Conservation (phyloP, 768 basidiomycete genomes). For the Lenzites betulinus region DNA sequence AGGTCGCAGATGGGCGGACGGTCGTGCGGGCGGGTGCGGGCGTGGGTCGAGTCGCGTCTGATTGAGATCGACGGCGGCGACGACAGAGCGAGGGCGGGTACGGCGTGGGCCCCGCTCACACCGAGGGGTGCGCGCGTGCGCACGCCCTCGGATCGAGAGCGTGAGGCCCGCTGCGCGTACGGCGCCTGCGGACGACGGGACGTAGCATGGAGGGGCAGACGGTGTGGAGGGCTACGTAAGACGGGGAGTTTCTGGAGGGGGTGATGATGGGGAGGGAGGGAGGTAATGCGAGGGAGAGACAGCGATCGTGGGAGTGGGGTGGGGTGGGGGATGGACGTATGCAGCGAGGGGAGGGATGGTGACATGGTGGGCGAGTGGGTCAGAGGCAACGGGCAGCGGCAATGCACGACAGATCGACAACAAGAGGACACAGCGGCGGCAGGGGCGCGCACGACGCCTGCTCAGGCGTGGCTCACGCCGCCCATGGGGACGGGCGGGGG, state of each 20-base stretch:
- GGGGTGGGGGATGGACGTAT: neutral
- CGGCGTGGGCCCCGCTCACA: conserved; percentile 16
- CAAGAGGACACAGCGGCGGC: neutral
- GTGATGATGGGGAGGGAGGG: neutral
- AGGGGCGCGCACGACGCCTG: neutral
- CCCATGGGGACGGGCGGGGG: conserved; percentile 77
- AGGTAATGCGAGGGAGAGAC: neutral
- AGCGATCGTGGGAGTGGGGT: neutral
- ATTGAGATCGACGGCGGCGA: no score
- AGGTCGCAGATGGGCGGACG: neutral
- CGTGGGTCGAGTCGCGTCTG: neutral
- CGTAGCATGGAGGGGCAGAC: neutral
- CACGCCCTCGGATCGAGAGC: conserved; percentile 21
- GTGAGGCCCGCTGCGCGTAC: conserved; percentile 5
- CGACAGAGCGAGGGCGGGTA: neutral
- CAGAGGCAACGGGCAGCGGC: conserved; percentile 8
- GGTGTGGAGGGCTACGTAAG: neutral
- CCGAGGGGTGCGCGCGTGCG: conserved; percentile 16
- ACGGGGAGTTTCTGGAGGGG: neutral
- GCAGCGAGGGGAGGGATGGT: neutral
- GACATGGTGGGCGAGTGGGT: neutral
- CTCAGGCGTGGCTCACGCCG: conserved; percentile 56
- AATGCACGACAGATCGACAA: conserved; percentile 1
- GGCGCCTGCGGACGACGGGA: neutral
- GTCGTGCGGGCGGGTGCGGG: neutral